A percentile compares a stretch with the other conserved stretches of the same genome.
phyloP scores from a whole-genome alignment of 139 green algal species.

The Coelastrella sp. region DNA sequence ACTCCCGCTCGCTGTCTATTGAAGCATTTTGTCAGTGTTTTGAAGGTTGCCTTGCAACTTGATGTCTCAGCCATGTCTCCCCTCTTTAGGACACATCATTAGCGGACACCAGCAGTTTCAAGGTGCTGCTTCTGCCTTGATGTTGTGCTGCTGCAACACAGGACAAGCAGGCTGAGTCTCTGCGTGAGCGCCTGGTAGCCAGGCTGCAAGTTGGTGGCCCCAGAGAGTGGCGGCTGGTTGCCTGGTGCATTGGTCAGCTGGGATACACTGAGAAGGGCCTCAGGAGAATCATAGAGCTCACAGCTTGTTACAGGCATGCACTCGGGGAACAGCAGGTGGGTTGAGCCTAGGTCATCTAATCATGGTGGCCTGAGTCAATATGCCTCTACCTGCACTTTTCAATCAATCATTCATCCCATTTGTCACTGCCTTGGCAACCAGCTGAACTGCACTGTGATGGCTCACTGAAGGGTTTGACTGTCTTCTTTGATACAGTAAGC shows the following conservation, averaged over 20 bases:
- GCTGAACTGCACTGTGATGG: too few relatives aligned
- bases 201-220: slow-evolving; percentile 22
- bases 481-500: too few relatives aligned
- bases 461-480: too few relatives aligned
- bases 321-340: slow-evolving; percentile 78
- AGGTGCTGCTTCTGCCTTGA: too few relatives aligned
- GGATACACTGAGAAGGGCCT: slow-evolving; percentile 84
- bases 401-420: too few relatives aligned
- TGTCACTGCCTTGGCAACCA: too few relatives aligned
- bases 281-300: slow-evolving; percentile 77
- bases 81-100: too few relatives aligned
- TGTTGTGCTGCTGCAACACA: slow-evolving; percentile 11
- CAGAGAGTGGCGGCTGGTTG: slow-evolving; percentile 82
- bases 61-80: background rate
- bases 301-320: slow-evolving; percentile 82
- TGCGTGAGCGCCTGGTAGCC: slow-evolving; percentile 46
- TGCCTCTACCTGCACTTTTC: too few relatives aligned
- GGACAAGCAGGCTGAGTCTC: slow-evolving; percentile 54
- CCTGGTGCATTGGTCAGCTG: slow-evolving; percentile 88
- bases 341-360: too few relatives aligned
- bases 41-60: too few relatives aligned
- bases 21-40: background rate
- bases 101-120: too few relatives aligned
- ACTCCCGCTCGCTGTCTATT: background rate
- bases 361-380: too few relatives aligned